Evolutionary conservation across 345 rosid species (phyloP).

Genomic region (Barbarea vulgaris): DNA sequence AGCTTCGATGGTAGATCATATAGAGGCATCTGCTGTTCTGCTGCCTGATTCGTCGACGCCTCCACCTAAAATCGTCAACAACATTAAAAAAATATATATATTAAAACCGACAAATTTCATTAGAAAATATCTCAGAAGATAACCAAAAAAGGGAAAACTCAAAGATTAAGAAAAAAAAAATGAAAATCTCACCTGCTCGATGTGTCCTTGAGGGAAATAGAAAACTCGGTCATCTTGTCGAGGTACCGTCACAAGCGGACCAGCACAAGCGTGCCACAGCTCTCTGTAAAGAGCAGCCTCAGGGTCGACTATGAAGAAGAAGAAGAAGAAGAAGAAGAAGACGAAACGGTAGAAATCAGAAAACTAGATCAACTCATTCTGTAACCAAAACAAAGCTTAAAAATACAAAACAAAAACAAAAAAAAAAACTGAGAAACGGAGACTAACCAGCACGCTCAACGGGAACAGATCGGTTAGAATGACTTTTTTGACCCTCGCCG

Average conservation of each 20-base stretch:
- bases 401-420: neutral
- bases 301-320: slow-evolving; percentile 46
- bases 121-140: neutral
- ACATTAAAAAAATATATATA: neutral
- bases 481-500: slow-evolving; percentile 47
- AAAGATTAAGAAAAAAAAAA: neutral
- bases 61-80: slow-evolving; percentile 58
- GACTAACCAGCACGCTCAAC: slow-evolving; percentile 27
- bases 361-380: slow-evolving; percentile 19
- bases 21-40: slow-evolving; percentile 78
- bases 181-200: slow-evolving; percentile 68
- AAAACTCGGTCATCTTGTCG: slow-evolving; percentile 72
- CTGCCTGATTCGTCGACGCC: slow-evolving; percentile 76
- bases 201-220: slow-evolving; percentile 93
- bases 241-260: slow-evolving; percentile 81
- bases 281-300: slow-evolving; percentile 71
- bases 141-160: neutral
- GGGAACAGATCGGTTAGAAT: slow-evolving; percentile 31
- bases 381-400: neutral
- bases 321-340: slow-evolving; percentile 3
- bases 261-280: slow-evolving; percentile 97
- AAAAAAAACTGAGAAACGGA: neutral
- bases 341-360: neutral
- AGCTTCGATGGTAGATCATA: slow-evolving; percentile 70
- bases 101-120: slow-evolving; percentile 9